Percentiles rank a stretch among this genome's conserved stretches.
These are phyloP conservation scores for Coniosporium apollinis DNA, from an alignment of 495 filamentous ascomycete genomes.

Conservation along the genomic window DNA sequence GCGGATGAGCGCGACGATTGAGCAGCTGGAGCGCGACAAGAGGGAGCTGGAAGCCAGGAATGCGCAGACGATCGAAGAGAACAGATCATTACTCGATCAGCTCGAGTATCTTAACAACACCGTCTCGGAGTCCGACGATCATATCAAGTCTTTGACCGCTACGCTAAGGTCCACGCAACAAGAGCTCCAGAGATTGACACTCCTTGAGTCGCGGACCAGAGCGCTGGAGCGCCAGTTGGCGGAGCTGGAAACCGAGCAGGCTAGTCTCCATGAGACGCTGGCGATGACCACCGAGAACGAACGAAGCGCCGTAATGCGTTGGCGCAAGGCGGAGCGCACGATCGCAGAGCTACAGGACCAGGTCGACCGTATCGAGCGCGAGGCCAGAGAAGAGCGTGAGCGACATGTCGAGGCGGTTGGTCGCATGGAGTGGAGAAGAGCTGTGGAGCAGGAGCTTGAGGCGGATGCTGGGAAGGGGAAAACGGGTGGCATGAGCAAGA, in stretches of 20 bases:
- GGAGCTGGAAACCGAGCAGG: slow-evolving; percentile 67
- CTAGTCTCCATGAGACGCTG: slow-evolving; percentile 47
- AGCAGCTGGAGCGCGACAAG: slow-evolving; percentile 62
- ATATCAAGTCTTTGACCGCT: slow-evolving; percentile 51
- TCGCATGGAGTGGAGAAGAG: slow-evolving; percentile 60
- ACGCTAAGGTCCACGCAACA: slow-evolving; percentile 58
- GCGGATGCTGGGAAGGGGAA: slow-evolving; percentile 31
- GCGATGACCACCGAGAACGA: slow-evolving; percentile 49
- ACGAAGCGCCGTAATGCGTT: slow-evolving; percentile 57
- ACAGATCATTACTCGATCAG: slow-evolving; percentile 57
- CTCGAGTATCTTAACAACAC: slow-evolving; percentile 65
- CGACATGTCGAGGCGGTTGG: slow-evolving; percentile 65
- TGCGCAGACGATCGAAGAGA: slow-evolving; percentile 58
- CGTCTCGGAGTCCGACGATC: slow-evolving; percentile 56
- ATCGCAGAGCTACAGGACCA: slow-evolving; percentile 64
- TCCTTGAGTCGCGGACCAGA: slow-evolving; percentile 53
- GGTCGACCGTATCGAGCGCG: slow-evolving; percentile 73
- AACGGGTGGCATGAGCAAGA: slow-evolving; percentile 28
- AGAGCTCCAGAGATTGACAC: slow-evolving; percentile 56
- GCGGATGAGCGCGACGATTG: slow-evolving; percentile 51
- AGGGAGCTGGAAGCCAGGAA: slow-evolving; percentile 56
- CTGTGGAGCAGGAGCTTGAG: slow-evolving; percentile 54
- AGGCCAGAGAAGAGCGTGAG: slow-evolving; percentile 66
- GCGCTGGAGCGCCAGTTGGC: slow-evolving; percentile 63
- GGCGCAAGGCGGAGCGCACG: slow-evolving; percentile 63